Base-by-base conservation (phyloP, 352 stramenopile genomes). In the Hyaloperonospora arabidopsidis region DNA sequence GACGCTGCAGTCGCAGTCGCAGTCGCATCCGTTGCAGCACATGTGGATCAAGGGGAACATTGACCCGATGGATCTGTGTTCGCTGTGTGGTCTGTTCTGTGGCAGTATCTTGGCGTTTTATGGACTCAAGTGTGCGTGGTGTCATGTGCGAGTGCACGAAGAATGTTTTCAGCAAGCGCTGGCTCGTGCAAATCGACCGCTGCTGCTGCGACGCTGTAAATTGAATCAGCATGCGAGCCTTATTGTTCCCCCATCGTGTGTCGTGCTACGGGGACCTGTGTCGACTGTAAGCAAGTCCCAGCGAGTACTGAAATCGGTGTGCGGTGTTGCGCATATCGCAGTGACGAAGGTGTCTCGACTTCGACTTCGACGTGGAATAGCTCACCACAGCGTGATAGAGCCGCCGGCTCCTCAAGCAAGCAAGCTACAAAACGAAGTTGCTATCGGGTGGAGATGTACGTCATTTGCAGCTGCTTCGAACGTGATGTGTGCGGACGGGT, bases 1-100 rank as follows among this genome's bases (percentile, higher is more conserved):
- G 18, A 49, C 49, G 13, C 40, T 10, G 25, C 25, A 8, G 25
- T 32, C 8, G 8, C 25, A 32, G 25, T 8, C 8, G 8, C 52
- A 68, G 48, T 56, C 60, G 19, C 68, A 84, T n/a, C n/a, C n/a
- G n/a, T n/a, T n/a, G 41, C 52, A 57, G 15, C 80, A 89, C 49
- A 65, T 88, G 49, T 91, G 79, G 79, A 68, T 89, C 45, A 88
- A 90, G 40, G 82, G 82, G 41, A 92, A 92, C 50, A 90, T 89
- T 36, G 82, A 92, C 50, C 78, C 79, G 2, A 86, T 87, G 70
- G 82, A 90, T 61, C 84, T 71, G 51, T 92, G 82, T 50, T 79
- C 79, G 2, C 47, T 90, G 19, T 92, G 82, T 39, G 82, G 80
- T 2, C 54, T 89, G 11, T 89, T 92, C 23, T 90, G 82, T 46